Conservation (phyloP, 805 yeast genomes). For the Candida sphagnicola region DNA sequence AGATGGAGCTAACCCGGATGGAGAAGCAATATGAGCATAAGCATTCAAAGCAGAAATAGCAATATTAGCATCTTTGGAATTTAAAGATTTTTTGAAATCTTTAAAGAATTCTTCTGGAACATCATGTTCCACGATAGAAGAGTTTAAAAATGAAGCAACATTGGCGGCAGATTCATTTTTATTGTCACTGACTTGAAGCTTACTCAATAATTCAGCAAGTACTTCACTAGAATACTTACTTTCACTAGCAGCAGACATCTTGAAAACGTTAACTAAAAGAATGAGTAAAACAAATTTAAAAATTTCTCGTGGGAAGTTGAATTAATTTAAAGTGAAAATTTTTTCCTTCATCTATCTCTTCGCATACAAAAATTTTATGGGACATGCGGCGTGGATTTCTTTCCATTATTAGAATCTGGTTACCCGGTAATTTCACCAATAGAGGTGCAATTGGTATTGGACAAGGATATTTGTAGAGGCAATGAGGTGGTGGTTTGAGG, state of each 20-base stretch:
- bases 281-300: slow-evolving; percentile 13
- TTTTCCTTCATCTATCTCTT: slow-evolving; percentile 4
- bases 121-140: slow-evolving; percentile 97
- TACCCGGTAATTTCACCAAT: background rate
- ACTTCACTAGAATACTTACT: slow-evolving; percentile 69
- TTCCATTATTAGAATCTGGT: background rate
- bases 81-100: slow-evolving; percentile 70
- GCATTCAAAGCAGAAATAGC: slow-evolving; percentile 82
- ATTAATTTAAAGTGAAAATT: slow-evolving; percentile 5
- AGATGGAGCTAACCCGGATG: slow-evolving; percentile 76
- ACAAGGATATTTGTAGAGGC: too few species aligned
- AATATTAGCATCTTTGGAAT: slow-evolving; percentile 68
- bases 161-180: slow-evolving; percentile 77
- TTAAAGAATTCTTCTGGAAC: slow-evolving; percentile 86
- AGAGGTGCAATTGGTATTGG: too few species aligned
- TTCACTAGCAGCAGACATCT: slow-evolving; percentile 54
- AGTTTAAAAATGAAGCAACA: slow-evolving; percentile 90
- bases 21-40: slow-evolving; percentile 77
- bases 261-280: slow-evolving; percentile 23
- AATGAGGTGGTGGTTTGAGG: too few species aligned
- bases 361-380: background rate
- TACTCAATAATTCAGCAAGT: slow-evolving; percentile 88
- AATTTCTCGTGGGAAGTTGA: slow-evolving; percentile 4
- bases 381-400: background rate
- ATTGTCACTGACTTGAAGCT: slow-evolving; percentile 89